Evolutionary conservation across 768 basidiomycete species (phyloP).

Genomic region (Calocybe indica): DNA sequence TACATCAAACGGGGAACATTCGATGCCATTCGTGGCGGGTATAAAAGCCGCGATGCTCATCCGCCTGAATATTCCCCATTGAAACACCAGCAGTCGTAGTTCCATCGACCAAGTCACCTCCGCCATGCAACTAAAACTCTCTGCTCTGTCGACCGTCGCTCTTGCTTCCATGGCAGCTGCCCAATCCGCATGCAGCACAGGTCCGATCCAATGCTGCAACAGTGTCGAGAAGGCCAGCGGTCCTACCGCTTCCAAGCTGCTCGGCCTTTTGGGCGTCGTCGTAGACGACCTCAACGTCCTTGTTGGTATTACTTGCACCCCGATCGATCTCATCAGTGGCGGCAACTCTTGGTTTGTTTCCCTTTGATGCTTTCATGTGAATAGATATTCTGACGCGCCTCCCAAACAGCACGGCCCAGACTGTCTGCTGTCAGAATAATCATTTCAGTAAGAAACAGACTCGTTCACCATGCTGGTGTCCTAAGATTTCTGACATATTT

Average conservation of each 20-base stretch:
- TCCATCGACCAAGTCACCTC: too few species aligned
- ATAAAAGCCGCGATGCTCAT: too few species aligned
- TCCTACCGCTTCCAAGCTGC: neutral
- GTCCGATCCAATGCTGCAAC: constrained; percentile 24
- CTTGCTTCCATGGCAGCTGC: too few species aligned
- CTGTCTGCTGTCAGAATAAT: constrained; percentile 24
- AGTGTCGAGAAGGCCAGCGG: constrained; percentile 12
- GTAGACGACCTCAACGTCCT: constrained; percentile 15
- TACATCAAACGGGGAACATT: too few species aligned
- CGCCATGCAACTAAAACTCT: too few species aligned
- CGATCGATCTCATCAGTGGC: constrained; percentile 19
- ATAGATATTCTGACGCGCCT: neutral
- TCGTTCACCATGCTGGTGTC: neutral
- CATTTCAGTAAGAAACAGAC: constrained; percentile 15
- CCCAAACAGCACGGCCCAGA: constrained; percentile 16
- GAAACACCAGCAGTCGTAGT: too few species aligned
- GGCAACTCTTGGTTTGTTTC: constrained; percentile 12
- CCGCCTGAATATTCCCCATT: too few species aligned
- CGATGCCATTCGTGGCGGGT: too few species aligned
- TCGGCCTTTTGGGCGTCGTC: constrained; percentile 18
- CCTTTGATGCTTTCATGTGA: neutral
- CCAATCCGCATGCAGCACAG: constrained; percentile 13
- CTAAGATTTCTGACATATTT: neutral
- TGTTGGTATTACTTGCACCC: constrained; percentile 20
- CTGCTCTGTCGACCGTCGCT: too few species aligned